Evolutionary conservation across 2,329 filamentous ascomycete genomes (phyloP), one percentile per base, ranked within the genome.

Genomic region (Fusarium paranaense): DNA sequence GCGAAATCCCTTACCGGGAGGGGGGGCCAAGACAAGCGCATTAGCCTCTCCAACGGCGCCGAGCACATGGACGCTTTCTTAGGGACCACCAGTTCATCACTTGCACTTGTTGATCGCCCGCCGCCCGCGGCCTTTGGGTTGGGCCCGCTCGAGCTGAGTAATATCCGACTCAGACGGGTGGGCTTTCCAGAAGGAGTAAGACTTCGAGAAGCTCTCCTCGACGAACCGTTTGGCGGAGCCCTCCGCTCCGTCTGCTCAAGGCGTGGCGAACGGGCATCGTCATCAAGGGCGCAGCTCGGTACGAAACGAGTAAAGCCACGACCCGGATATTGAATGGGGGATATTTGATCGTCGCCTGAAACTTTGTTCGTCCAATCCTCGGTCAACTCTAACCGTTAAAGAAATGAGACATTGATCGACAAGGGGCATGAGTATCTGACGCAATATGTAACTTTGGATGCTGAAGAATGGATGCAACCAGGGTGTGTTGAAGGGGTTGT

Each of bases 121-220:
- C 25, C 45, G 54, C 52, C 57, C 32, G 27, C 18, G 58, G 58
- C 22, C 42, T 57, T 47, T 45, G 50, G 40, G 30, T 38, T 61
- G 20, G 33, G n/a, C 20, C 52, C 56, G 50, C 16, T 38, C 14
- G 16, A 18, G 65, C 67, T 69, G 65, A 76, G 70, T 70, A 75
- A 76, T 75, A 56, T 59, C 38, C 18, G 6, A 63, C 35, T 63
- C 37, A 52, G 25, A 65, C 25, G 40, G 32, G 42, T 32, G 32
- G 50, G 60, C 18, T 61, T 72, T 47, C 68, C 64, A 56, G 52
- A 74, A 63, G 18, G 7, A 69, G 71, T 74, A 74, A 74, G 38
- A 52, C 54, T 20, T 5, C 20, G 47, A 72, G 61, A 73, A 57
- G 42, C 22, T 16, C 33, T 37, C 11, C 16, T 32, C 10, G 38